Conservation (phyloP, 78 protist species). For the Anaeramoeba flamelloides region DNA sequence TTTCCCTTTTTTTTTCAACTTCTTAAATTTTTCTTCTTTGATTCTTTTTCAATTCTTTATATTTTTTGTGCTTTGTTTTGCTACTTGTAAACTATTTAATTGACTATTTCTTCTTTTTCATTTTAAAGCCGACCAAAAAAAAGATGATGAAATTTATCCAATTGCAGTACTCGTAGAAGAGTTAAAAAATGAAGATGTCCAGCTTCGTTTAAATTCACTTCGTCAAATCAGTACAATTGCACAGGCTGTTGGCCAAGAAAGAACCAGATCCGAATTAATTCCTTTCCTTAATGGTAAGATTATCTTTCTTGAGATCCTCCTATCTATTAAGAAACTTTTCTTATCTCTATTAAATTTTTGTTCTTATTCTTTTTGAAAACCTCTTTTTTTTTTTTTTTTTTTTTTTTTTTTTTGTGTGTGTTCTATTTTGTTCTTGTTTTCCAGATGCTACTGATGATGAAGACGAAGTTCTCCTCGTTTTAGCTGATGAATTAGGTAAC, state of each 20-base stretch:
- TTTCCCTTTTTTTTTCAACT: too few relatives aligned
- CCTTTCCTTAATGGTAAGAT: constrained; percentile 69
- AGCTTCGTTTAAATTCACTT: constrained; percentile 64
- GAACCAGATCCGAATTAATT: constrained; percentile 75
- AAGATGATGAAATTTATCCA: neutral
- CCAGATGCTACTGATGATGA: constrained; percentile 71
- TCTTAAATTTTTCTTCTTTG: too few relatives aligned
- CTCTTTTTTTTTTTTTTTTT: neutral
- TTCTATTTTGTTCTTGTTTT: constrained; percentile 2
- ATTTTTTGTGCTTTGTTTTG: too few relatives aligned
- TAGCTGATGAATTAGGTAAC: constrained; percentile 75
- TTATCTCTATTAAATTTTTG: too few relatives aligned
- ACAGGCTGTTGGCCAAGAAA: constrained; percentile 71
- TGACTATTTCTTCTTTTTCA: too few relatives aligned
- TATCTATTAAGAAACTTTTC: too few relatives aligned
- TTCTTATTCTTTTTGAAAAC: too few relatives aligned
- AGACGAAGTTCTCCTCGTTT: constrained; percentile 75
- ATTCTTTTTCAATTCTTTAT: too few relatives aligned
- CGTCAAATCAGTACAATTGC: constrained; percentile 71
- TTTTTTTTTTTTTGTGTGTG: neutral
- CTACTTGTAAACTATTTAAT: too few relatives aligned
- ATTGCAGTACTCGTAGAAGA: constrained; percentile 42
- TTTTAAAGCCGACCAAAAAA: too few relatives aligned
- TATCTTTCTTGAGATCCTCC: too few relatives aligned
- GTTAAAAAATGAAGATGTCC: constrained; percentile 75